Percentiles rank a stretch among this genome's conserved stretches.
Conservation (phyloP, 352 stramenopile genomes). For the Phytophthora hybrid region DNA sequence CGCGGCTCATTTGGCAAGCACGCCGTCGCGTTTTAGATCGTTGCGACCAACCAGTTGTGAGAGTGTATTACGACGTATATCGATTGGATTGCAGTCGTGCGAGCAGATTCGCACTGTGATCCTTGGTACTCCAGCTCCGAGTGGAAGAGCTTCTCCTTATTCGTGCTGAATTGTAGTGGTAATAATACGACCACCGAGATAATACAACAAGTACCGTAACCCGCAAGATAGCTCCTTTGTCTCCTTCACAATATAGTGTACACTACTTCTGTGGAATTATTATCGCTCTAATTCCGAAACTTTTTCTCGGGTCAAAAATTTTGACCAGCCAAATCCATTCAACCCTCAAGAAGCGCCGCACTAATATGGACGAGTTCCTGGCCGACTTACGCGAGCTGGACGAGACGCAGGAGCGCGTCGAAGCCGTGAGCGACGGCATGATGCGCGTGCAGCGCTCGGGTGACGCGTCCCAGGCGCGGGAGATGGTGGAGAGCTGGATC, state of each 20-base stretch:
- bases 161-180: background rate
- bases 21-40: conserved; percentile 34
- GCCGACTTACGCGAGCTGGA: conserved; percentile 81
- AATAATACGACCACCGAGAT: background rate
- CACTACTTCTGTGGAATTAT: background rate
- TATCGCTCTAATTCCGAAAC: conserved; percentile 12
- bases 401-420: conserved; percentile 85
- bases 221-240: background rate
- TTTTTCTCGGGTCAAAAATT: background rate
- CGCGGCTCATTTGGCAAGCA: conserved; percentile 29
- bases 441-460: conserved; percentile 53
- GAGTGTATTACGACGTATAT: conserved; percentile 14
- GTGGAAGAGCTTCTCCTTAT: conserved; percentile 7
- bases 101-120: background rate
- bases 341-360: background rate
- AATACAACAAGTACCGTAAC: conserved; percentile 10
- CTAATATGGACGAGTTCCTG: conserved; percentile 74
- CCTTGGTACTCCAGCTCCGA: background rate
- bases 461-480: conserved; percentile 35
- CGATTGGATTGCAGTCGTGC: background rate
- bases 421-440: conserved; percentile 82
- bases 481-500: conserved; percentile 80
- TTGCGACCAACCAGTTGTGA: background rate
- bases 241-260: background rate
- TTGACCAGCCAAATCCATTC: conserved; percentile 16